Percentiles rank a stretch among this genome's conserved stretches.
Evolutionary conservation across 2,329 filamentous ascomycete genomes (phyloP).

Genomic region (Didymosphaeria variabile): DNA sequence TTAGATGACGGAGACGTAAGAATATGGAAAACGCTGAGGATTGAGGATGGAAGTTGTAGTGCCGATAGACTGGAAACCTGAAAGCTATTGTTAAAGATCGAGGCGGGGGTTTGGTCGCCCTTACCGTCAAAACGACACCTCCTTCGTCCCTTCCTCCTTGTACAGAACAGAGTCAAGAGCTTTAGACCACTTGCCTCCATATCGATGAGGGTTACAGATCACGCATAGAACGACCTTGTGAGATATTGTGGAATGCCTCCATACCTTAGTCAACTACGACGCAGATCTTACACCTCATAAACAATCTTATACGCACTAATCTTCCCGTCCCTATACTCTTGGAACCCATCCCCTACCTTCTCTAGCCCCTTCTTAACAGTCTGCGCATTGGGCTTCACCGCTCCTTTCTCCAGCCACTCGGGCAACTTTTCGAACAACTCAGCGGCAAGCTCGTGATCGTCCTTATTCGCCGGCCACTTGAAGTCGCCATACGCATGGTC

Average conservation of each 20-base stretch:
- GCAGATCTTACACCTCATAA: conserved; percentile 38
- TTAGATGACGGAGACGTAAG: background rate
- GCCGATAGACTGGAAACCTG: background rate
- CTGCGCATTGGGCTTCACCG: conserved; percentile 48
- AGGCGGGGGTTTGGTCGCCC: background rate
- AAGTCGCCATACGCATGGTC: conserved; percentile 50
- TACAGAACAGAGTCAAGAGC: background rate
- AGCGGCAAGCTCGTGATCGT: conserved; percentile 48
- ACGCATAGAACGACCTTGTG: too few relatives aligned
- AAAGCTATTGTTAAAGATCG: background rate
- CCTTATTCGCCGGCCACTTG: conserved; percentile 46
- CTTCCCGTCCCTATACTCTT: conserved; percentile 50
- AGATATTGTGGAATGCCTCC: too few relatives aligned
- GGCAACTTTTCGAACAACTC: conserved; percentile 53
- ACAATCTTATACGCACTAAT: conserved; percentile 55
- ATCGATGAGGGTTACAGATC: background rate
- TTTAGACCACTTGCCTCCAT: background rate
- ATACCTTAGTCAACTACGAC: too few relatives aligned
- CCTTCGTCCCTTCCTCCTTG: background rate
- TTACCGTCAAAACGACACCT: background rate
- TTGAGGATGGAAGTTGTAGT: background rate
- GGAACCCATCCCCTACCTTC: conserved; percentile 47
- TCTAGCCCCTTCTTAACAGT: conserved; percentile 45
- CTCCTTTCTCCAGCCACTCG: conserved; percentile 43
- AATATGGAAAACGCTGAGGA: background rate